Base-by-base conservation (phyloP, 768 basidiomycete genomes). In the Boletales sp. region DNA sequence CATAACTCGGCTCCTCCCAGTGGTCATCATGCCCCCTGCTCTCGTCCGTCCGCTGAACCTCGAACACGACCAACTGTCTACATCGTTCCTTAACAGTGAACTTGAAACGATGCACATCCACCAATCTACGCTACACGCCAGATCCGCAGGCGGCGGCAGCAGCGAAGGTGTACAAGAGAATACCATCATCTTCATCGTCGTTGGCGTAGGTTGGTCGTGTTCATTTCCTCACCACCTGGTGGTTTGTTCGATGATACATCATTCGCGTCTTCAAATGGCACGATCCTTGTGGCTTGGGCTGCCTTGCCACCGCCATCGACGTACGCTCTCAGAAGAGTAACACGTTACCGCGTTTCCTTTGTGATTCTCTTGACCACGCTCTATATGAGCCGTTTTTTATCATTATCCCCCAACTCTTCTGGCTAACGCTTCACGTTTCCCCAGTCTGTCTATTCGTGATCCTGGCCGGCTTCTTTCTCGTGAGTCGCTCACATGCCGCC, bases 381-480 rank as follows among this genome's bases (percentile, higher is more conserved):
- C 31, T 19, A n/a, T 13, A 18, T 11, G 21, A 43, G 43, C 39
- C 27, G 17, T 13, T 21, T 34, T 12, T 14, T 32, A 8, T 50
- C 11, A 11, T 30, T 30, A 13, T 17, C 40, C 10, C 10, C 11
- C 8, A 27, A 24, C 17, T 17, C 14, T 17, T 47, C 34, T 52
- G n/a, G 35, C 63, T 65, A 38, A 64, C 32, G 2, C 34, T 10
- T 34, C 18, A 50, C n/a, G 18, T 34, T 27, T 3, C 10, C 34
- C 15, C 45, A 67, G 66, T 56, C 11, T 64, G 62, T 36, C 52
- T 67, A 15, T 19, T 57, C 21, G 34, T 56, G 13, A 55, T 67
- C 27, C 36, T 67, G 45, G 41, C 56, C 19, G 66, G 66, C 17
- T 67, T 67, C 55, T 64, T 54, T 47, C 36, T 58, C 44, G 66